Conservation (phyloP, 129 eudicot species). For the Artemisia argyi region DNA sequence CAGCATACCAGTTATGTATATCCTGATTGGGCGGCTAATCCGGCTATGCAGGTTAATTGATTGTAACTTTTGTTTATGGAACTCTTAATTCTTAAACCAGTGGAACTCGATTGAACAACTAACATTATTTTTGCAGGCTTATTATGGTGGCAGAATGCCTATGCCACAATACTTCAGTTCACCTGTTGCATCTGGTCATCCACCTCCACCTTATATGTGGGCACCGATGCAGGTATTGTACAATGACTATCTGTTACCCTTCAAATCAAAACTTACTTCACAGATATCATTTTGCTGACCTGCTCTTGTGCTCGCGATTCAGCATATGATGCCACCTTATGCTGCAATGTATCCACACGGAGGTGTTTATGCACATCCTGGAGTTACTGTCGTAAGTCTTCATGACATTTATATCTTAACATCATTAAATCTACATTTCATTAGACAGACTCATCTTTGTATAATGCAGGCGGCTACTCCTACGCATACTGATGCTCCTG, state of each 20-base stretch:
- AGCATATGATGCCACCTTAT: constrained; percentile 92
- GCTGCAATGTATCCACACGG: constrained; percentile 88
- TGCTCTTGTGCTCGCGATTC: constrained; percentile 11
- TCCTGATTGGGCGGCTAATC: constrained; percentile 97
- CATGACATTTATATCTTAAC: background rate
- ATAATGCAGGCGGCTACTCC: constrained; percentile 62
- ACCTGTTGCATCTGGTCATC: constrained; percentile 71
- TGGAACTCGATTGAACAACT: background rate
- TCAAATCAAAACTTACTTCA: background rate
- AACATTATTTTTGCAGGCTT: constrained; percentile 58
- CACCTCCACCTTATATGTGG: constrained; percentile 91
- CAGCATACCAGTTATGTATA: constrained; percentile 53
- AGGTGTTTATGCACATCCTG: constrained; percentile 91
- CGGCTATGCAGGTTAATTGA: constrained; percentile 80
- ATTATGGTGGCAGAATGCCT: constrained; percentile 85
- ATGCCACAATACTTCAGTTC: constrained; percentile 72
- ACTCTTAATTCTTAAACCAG: constrained; percentile 19
- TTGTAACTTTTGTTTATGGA: constrained; percentile 3
- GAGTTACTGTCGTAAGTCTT: constrained; percentile 76
- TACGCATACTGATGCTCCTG: constrained; percentile 58
- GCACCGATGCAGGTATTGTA: constrained; percentile 83
- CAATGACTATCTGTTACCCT: background rate
- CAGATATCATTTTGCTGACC: background rate
- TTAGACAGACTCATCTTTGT: constrained; percentile 9
- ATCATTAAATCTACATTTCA: background rate